These are phyloP conservation scores for Hygrophila difformis DNA, from an alignment of 257 asterid genomes.

Conservation along the genomic window DNA sequence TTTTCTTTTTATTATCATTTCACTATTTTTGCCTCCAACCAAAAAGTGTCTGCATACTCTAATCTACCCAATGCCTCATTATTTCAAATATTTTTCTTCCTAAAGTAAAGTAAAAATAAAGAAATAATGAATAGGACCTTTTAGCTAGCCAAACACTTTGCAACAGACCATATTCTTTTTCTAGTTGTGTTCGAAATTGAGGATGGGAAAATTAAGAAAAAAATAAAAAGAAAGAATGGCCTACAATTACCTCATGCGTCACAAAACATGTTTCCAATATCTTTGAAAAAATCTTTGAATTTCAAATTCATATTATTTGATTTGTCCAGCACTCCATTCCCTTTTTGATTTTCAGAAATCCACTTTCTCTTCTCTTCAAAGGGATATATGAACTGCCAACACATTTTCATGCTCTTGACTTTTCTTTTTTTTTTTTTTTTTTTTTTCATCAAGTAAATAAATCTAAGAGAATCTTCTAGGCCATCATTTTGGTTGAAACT, in stretches of 20 bases:
- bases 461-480: slow-evolving; percentile 24
- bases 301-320: slow-evolving; percentile 4
- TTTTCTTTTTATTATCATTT: no score
- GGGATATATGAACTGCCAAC: slow-evolving; percentile 16
- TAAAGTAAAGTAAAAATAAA: no score
- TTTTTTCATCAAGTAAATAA: slow-evolving; percentile 22
- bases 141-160: no score
- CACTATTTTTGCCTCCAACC: no score
- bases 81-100: no score
- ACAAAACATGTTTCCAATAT: slow-evolving; percentile 12
- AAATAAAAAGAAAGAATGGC: no score
- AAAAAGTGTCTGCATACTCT: slow-evolving; percentile 10
- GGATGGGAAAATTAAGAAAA: no score
- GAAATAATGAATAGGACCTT: no score
- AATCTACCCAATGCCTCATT: no score
- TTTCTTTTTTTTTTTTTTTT: no score
- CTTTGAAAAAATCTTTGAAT: slow-evolving; percentile 16
- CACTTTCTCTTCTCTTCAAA: slow-evolving; percentile 14
- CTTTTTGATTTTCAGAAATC: slow-evolving; percentile 9
- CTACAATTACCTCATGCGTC: slow-evolving; percentile 14
- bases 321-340: slow-evolving; percentile 2
- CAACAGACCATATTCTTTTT: no score
- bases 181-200: no score
- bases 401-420: slow-evolving; percentile 14
- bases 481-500: slow-evolving; percentile 27